Percentiles rank a stretch among this genome's conserved stretches.
Evolutionary conservation across 2,329 filamentous ascomycete species (phyloP).

Genomic region (Pseudogymnoascus sp.): DNA sequence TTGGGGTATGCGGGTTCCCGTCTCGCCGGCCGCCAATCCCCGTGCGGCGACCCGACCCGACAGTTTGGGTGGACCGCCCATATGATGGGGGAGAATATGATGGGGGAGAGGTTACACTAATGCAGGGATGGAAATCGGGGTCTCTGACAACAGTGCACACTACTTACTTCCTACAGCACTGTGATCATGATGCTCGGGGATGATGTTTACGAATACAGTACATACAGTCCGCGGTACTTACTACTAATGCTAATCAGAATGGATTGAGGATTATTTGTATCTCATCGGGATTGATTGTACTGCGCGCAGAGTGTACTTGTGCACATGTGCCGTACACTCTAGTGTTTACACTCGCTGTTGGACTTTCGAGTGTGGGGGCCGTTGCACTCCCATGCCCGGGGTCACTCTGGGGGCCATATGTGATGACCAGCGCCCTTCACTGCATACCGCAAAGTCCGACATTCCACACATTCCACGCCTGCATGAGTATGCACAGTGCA

Average conservation of each 20-base stretch:
- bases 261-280: background rate
- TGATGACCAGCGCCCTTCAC: background rate
- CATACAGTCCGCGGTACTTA: background rate
- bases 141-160: background rate
- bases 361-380: background rate
- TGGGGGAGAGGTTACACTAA: background rate
- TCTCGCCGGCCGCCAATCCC: constrained; percentile 4
- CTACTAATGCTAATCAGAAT: background rate
- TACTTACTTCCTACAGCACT: too few species aligned
- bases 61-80: background rate
- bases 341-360: background rate
- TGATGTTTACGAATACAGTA: background rate
- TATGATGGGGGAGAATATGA: background rate
- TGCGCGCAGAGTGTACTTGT: background rate
- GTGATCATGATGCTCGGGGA: background rate
- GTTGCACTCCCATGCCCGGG: background rate
- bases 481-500: background rate
- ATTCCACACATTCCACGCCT: background rate
- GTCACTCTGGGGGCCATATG: background rate
- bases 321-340: background rate
- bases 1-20: background rate
- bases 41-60: background rate
- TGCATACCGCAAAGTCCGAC: background rate
- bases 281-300: background rate
- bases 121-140: background rate